Conservation (phyloP, 495 filamentous ascomycete genomes). For the Podospora pseudoanserina region DNA sequence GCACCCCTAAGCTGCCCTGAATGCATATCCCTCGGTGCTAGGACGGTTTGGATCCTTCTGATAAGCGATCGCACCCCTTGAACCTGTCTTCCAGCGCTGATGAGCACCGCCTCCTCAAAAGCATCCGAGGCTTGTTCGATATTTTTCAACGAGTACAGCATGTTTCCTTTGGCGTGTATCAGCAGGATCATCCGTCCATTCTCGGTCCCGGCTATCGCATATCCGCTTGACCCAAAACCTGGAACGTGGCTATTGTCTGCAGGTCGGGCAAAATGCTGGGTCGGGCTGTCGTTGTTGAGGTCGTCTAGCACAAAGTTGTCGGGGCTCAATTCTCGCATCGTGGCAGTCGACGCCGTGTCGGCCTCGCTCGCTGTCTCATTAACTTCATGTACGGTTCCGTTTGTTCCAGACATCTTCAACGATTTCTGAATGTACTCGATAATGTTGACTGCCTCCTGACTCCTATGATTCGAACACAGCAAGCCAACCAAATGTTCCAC, state of each 20-base stretch:
- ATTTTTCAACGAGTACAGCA: constrained; percentile 90
- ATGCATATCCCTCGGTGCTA: constrained; percentile 45
- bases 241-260: constrained; percentile 50
- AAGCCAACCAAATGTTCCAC: constrained; percentile 93
- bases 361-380: constrained; percentile 25
- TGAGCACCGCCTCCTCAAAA: constrained; percentile 92
- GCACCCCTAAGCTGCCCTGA: constrained; percentile 27
- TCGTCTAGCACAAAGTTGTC: constrained; percentile 26
- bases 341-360: constrained; percentile 21
- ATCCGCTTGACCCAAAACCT: constrained; percentile 80
- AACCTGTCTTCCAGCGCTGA: constrained; percentile 70
- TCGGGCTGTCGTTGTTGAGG: constrained; percentile 26
- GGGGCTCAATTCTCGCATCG: constrained; percentile 17
- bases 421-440: constrained; percentile 85
- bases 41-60: constrained; percentile 70
- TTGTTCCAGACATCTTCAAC: constrained; percentile 48
- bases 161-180: constrained; percentile 95
- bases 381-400: constrained; percentile 14
- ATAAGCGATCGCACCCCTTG: constrained; percentile 78
- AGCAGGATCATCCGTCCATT: constrained; percentile 92
- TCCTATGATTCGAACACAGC: constrained; percentile 75
- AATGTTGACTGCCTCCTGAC: constrained; percentile 79
- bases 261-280: constrained; percentile 18
- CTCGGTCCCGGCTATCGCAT: constrained; percentile 78
- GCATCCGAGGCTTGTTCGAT: constrained; percentile 79